These are phyloP conservation scores for Eimeria maxima DNA, from an alignment of 169 alveolate genomes.

Conservation along the genomic window DNA sequence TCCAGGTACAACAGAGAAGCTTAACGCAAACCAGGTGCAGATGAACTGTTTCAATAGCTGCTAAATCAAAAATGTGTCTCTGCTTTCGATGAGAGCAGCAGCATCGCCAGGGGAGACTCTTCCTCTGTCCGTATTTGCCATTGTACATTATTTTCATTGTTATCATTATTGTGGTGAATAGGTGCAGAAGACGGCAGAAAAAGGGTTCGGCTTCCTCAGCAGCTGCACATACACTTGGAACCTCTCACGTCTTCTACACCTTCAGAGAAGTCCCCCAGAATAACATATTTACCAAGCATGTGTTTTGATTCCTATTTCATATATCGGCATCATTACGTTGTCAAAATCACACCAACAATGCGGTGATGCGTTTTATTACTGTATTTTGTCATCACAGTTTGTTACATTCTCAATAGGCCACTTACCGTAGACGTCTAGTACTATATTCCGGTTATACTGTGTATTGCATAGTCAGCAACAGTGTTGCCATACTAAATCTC, in stretches of 20 bases:
- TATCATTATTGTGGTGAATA: background rate
- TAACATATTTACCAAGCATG: background rate
- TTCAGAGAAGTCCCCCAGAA: background rate
- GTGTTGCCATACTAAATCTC: background rate
- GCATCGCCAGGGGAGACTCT: background rate
- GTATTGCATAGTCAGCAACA: no score
- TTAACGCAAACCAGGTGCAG: background rate
- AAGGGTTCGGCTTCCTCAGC: background rate
- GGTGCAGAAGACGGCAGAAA: slow-evolving; percentile 27
- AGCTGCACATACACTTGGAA: background rate
- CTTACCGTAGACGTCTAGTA: no score
- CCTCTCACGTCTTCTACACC: background rate
- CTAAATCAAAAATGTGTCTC: background rate
- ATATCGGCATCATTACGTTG: background rate
- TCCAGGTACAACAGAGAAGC: slow-evolving; percentile 15
- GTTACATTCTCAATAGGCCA: no score
- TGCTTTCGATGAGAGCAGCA: background rate
- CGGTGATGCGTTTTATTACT: no score
- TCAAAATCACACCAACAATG: no score
- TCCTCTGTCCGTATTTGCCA: background rate
- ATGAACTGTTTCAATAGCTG: background rate
- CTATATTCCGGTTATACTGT: no score
- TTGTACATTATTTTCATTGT: background rate
- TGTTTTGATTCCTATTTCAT: background rate
- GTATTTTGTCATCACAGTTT: no score